A percentile compares a stretch with the other conserved stretches of the same genome.
Evolutionary conservation across 2,329 filamentous ascomycete genomes (phyloP).

Genomic region (Fusarium sp.): DNA sequence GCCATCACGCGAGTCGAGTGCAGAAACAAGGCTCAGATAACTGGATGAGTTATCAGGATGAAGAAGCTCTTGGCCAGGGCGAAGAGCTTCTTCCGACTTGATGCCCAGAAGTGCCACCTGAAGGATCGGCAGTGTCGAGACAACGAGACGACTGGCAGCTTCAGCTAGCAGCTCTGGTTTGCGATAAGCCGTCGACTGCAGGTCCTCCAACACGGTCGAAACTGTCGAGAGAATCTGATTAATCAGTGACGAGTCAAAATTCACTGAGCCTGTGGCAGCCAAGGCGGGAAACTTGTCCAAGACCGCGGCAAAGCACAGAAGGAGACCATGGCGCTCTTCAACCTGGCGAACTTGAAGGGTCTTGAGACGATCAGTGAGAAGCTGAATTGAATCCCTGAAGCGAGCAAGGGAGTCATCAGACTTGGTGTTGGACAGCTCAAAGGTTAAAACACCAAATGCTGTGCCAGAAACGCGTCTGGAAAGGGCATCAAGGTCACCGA

Average conservation of each 20-base stretch:
- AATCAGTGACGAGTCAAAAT: constrained; percentile 40
- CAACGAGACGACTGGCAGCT: constrained; percentile 68
- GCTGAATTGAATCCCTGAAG: constrained; percentile 51
- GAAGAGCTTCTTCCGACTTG: constrained; percentile 9
- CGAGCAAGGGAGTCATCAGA: constrained; percentile 36
- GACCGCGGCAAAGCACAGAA: constrained; percentile 71
- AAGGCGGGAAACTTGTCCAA: constrained; percentile 60
- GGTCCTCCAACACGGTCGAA: constrained; percentile 54
- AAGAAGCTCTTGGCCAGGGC: constrained; percentile 42
- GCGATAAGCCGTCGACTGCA: constrained; percentile 59
- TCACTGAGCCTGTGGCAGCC: constrained; percentile 10
- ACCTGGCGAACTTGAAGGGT: constrained; percentile 66
- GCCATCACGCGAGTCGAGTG: constrained; percentile 28
- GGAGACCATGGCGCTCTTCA: constrained; percentile 76
- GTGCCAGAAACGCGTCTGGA: constrained; percentile 79
- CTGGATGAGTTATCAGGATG: constrained; percentile 31
- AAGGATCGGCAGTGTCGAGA: constrained; percentile 62
- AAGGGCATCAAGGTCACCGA: constrained; percentile 80
- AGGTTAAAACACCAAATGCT: constrained; percentile 73
- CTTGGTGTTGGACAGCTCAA: constrained; percentile 49
- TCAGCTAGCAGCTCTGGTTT: constrained; percentile 75
- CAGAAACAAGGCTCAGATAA: constrained; percentile 38
- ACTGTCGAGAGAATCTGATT: constrained; percentile 46
- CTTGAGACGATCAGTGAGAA: constrained; percentile 59
- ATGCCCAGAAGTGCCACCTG: constrained; percentile 49